Evolutionary conservation across 2,329 filamentous ascomycete species (phyloP), one percentile per base, ranked within the genome.

Genomic region (Fonsecaea monophora): DNA sequence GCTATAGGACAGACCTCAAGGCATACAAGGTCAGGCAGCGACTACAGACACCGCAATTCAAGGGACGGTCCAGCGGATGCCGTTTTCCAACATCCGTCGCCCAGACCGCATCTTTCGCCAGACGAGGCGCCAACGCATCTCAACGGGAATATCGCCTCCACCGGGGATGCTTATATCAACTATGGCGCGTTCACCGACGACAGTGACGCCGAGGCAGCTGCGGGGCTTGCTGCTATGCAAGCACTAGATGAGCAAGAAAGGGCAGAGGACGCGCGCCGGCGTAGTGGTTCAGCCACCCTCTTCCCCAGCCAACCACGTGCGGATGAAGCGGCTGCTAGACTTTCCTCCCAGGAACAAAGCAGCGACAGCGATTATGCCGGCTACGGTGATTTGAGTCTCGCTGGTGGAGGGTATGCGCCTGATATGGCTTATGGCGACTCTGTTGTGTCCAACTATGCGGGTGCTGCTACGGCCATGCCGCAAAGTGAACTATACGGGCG

Each of bases 181-280:
- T 81, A 82, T 66, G 80, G 79, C 67, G 80, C 80, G 5, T 84
- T 84, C 72, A 83, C 83, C 69, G 90, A 94, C 62, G 92, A 96
- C 58, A 96, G 92, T 75, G 94, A 98, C 75, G 88, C 91, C 0
- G 94, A 97, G 77, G 94, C 91, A 21, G 89, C 90, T 45, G 92
- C 92, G 67, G 94, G 95, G 15, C 81, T 96, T 60, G 86, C 91
- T 75, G 93, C 93, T 71, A 88, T 98, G 85, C 88, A 89, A 66
- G 87, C 94, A 79, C 93, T 92, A 4, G 92, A 96, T 68, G 87
- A 92, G 76, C 84, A 89, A 76, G 91, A 96, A 67, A 87, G 89
- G 59, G 83, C 76, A 32, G 78, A 80, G 54, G 74, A 84, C 68
- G 81, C 79, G 21, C 87, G 88, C 58, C 84, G 86, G 65, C 85